Evolutionary conservation across 202 grass and related monocot genomes (phyloP).

Genomic region (Carex arenaria): DNA sequence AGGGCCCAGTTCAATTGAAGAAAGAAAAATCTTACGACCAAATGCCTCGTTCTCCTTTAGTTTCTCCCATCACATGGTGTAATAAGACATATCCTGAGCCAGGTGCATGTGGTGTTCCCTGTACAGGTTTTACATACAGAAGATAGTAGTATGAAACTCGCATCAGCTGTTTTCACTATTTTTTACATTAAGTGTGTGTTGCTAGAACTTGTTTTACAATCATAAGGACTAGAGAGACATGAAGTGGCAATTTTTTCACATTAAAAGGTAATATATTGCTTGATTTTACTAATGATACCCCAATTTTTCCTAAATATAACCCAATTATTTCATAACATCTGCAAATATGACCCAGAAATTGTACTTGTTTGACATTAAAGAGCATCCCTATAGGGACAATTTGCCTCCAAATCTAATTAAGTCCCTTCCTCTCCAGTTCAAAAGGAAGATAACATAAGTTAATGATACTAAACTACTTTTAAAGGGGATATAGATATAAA

Average conservation of each 20-base stretch:
- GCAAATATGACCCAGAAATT: background rate
- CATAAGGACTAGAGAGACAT: background rate
- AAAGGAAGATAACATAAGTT: background rate
- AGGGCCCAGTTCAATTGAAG: background rate
- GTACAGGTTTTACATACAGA: constrained; percentile 27
- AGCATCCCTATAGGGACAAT: background rate
- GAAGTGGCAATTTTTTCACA: background rate
- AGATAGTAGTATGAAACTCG: background rate
- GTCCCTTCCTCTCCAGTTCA: background rate
- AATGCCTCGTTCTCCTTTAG: constrained; percentile 81
- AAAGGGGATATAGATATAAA: background rate
- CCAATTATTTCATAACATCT: background rate
- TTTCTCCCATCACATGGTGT: constrained; percentile 95
- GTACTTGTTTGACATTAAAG: background rate
- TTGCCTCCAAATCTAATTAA: background rate
- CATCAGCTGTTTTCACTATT: background rate
- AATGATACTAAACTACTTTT: background rate
- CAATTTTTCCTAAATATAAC: background rate
- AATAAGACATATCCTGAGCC: constrained; percentile 97
- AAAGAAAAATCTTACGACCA: constrained; percentile 79
- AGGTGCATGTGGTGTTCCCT: constrained; percentile 76
- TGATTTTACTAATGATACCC: background rate
- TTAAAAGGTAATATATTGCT: background rate
- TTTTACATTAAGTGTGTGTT: background rate
- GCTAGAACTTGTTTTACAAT: background rate